Evolutionary conservation across 2,329 filamentous ascomycete species (phyloP).

Genomic region (Exophiala alcalophila): DNA sequence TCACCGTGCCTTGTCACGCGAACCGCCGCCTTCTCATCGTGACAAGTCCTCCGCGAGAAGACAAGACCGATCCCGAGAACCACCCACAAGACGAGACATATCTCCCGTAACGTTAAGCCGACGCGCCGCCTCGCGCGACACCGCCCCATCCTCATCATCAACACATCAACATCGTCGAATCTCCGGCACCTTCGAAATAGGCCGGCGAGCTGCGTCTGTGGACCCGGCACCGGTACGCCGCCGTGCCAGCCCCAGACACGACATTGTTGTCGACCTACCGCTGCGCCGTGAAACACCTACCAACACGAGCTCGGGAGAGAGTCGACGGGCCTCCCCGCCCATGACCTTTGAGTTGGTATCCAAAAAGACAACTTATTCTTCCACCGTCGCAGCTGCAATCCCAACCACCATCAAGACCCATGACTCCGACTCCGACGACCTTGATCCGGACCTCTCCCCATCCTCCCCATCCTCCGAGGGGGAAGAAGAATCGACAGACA

Average conservation of each 20-base stretch:
- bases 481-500: constrained; percentile 22
- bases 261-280: constrained; percentile 1
- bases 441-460: too few relatives aligned
- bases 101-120: neutral
- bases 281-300: neutral
- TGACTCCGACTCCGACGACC: too few relatives aligned
- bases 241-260: constrained; percentile 11
- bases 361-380: too few relatives aligned
- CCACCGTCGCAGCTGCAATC: neutral
- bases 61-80: constrained; percentile 9
- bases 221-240: constrained; percentile 20
- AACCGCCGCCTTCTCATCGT: too few relatives aligned
- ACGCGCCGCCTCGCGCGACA: constrained; percentile 15
- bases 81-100: constrained; percentile 3
- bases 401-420: neutral
- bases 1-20: too few relatives aligned
- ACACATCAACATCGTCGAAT: constrained; percentile 9
- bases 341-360: too few relatives aligned
- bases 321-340: too few relatives aligned
- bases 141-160: too few relatives aligned
- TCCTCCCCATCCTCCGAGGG: too few relatives aligned
- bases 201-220: constrained; percentile 18
- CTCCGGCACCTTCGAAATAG: constrained; percentile 14
- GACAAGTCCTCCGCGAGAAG: neutral
- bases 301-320: too few relatives aligned